These are phyloP conservation scores for Penstemon barbatus DNA, from an alignment of 257 asterid genomes.

Conservation along the genomic window DNA sequence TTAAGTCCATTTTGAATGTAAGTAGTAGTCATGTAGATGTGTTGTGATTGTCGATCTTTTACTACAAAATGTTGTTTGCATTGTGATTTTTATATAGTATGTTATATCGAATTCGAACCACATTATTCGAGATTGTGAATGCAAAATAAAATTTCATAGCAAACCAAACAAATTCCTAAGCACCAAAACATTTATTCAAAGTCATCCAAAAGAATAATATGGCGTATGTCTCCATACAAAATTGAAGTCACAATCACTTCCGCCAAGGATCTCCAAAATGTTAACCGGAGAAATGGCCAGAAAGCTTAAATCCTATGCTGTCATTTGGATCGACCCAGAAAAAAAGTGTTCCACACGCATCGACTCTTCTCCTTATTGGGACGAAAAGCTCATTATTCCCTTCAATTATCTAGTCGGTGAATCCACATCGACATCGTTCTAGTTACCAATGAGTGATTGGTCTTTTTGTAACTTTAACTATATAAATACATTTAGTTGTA, in stretches of 20 bases:
- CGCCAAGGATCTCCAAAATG: constrained; percentile 78
- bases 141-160: no score
- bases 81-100: no score
- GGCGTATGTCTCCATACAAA: constrained; percentile 61
- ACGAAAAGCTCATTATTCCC: constrained; percentile 60
- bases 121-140: no score
- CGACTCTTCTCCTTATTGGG: constrained; percentile 65
- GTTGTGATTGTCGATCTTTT: no score
- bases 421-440: constrained; percentile 64
- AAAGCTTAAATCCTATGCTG: constrained; percentile 68
- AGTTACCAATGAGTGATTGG: no score
- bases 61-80: no score
- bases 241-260: constrained; percentile 57
- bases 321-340: constrained; percentile 79
- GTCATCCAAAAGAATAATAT: constrained; percentile 2
- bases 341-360: constrained; percentile 64
- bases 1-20: no score
- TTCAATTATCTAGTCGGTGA: constrained; percentile 61
- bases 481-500: no score
- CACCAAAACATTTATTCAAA: background rate
- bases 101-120: no score
- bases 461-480: no score
- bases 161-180: background rate
- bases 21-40: no score
- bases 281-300: constrained; percentile 80